Evolutionary conservation across 2,329 filamentous ascomycete genomes (phyloP).

Genomic region (Aspergillus vadensis): DNA sequence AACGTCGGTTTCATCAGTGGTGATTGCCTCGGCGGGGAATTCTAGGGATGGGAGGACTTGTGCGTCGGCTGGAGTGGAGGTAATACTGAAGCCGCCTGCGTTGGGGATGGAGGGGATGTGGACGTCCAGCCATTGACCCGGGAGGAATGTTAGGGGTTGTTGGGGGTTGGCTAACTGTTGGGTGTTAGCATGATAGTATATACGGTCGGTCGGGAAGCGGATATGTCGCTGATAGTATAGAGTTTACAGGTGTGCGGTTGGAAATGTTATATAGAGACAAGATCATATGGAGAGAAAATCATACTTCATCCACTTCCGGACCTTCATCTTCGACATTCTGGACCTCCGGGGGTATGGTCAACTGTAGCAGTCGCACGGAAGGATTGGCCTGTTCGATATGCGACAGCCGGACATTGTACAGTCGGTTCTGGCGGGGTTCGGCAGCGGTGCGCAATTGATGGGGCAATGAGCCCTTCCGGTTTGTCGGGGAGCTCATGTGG

Average conservation of each 20-base stretch:
- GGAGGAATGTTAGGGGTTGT: slow-evolving; percentile 62
- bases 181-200: background rate
- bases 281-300: slow-evolving; percentile 11
- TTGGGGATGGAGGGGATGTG: slow-evolving; percentile 69
- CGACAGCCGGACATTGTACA: slow-evolving; percentile 64
- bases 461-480: slow-evolving; percentile 41
- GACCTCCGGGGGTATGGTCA: slow-evolving; percentile 57
- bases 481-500: slow-evolving; percentile 31
- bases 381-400: slow-evolving; percentile 67
- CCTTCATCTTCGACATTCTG: slow-evolving; percentile 29
- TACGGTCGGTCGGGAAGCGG: background rate
- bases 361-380: slow-evolving; percentile 66
- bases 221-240: background rate
- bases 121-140: slow-evolving; percentile 88
- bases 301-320: slow-evolving; percentile 51
- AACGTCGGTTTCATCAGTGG: slow-evolving; percentile 23
- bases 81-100: slow-evolving; percentile 86
- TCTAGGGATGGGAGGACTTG: slow-evolving; percentile 33
- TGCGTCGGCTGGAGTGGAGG: slow-evolving; percentile 67
- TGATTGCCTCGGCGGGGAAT: slow-evolving; percentile 17
- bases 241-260: background rate
- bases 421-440: slow-evolving; percentile 68
- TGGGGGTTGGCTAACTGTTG: background rate
- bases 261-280: background rate
- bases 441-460: slow-evolving; percentile 73